A percentile compares a stretch with the other conserved stretches of the same genome.
These are phyloP conservation scores for Leucosporidium creatinivorum DNA, from an alignment of 768 basidiomycete genomes.

Conservation along the genomic window DNA sequence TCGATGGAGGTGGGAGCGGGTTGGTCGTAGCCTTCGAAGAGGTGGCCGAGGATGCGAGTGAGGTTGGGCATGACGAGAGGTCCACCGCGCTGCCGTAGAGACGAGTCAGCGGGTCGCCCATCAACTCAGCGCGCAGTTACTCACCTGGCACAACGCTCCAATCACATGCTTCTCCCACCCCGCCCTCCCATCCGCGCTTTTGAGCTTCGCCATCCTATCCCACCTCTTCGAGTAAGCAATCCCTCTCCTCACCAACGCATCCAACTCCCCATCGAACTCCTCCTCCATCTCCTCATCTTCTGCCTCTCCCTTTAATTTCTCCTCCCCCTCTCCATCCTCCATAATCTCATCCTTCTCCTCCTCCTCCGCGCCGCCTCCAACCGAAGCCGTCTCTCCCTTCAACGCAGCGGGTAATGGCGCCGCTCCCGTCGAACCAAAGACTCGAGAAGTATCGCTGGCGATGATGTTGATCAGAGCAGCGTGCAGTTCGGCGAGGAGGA, in stretches of 20 bases:
- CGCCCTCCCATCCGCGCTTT: constrained; percentile 23
- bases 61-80: constrained; percentile 27
- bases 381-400: neutral
- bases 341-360: constrained; percentile 8
- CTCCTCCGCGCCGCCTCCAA: neutral
- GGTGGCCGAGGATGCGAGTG: constrained; percentile 32
- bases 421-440: constrained; percentile 22
- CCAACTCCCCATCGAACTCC: constrained; percentile 21
- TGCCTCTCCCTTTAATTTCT: neutral
- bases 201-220: constrained; percentile 36
- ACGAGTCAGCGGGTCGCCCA: neutral
- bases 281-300: constrained; percentile 5
- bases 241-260: constrained; percentile 25
- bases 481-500: constrained; percentile 79
- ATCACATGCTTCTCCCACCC: constrained; percentile 37
- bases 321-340: neutral
- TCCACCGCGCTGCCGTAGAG: constrained; percentile 17
- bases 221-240: constrained; percentile 34
- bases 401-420: neutral
- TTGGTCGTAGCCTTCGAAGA: constrained; percentile 27
- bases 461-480: constrained; percentile 75
- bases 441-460: constrained; percentile 59
- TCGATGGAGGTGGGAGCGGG: neutral
- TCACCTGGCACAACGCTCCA: constrained; percentile 33
- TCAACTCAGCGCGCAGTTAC: neutral